Evolutionary conservation across 2,329 filamentous ascomycete genomes (phyloP).

Genomic region (Penicillium sp.): DNA sequence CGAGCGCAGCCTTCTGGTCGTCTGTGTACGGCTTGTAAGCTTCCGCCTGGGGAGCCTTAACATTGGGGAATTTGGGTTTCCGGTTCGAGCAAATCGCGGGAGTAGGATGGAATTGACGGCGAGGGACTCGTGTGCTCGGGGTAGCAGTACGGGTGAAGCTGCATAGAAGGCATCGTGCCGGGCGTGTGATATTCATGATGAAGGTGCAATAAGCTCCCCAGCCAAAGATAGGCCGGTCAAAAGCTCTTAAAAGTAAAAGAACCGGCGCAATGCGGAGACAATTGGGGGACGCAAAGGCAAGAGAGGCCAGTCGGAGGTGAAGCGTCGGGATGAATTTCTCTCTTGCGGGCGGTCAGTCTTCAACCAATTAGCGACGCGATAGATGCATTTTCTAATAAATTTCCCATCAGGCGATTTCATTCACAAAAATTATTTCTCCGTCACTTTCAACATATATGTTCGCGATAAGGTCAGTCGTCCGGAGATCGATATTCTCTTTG

Average conservation of each 20-base stretch:
- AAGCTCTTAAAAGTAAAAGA: slow-evolving; percentile 13
- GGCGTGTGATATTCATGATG: slow-evolving; percentile 51
- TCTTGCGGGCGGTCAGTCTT: slow-evolving; percentile 26
- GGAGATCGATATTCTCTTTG: slow-evolving; percentile 11
- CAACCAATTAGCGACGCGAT: slow-evolving; percentile 20
- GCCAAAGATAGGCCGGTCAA: slow-evolving; percentile 29
- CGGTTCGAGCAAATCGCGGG: slow-evolving; percentile 38
- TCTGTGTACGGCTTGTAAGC: slow-evolving; percentile 61
- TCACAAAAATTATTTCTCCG: slow-evolving; percentile 9
- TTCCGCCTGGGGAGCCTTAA: slow-evolving; percentile 35
- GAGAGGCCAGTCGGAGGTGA: slow-evolving; percentile 14
- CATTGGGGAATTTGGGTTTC: slow-evolving; percentile 42
- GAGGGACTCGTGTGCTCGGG: slow-evolving; percentile 43
- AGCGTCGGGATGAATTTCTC: slow-evolving; percentile 29
- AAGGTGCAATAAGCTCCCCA: slow-evolving; percentile 25
- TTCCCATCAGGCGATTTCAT: slow-evolving; percentile 20
- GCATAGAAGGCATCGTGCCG: slow-evolving; percentile 53
- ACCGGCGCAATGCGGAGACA: slow-evolving; percentile 13
- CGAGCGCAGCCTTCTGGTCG: slow-evolving; percentile 63
- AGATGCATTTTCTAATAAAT: slow-evolving; percentile 29
- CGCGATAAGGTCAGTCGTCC: slow-evolving; percentile 12
- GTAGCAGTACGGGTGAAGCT: slow-evolving; percentile 45
- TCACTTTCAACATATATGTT: slow-evolving; percentile 23
- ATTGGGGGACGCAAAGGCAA: slow-evolving; percentile 16
- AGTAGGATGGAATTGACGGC: slow-evolving; percentile 51